Base-by-base conservation (phyloP, 139 green algal species). In the Trebouxia sp. region DNA sequence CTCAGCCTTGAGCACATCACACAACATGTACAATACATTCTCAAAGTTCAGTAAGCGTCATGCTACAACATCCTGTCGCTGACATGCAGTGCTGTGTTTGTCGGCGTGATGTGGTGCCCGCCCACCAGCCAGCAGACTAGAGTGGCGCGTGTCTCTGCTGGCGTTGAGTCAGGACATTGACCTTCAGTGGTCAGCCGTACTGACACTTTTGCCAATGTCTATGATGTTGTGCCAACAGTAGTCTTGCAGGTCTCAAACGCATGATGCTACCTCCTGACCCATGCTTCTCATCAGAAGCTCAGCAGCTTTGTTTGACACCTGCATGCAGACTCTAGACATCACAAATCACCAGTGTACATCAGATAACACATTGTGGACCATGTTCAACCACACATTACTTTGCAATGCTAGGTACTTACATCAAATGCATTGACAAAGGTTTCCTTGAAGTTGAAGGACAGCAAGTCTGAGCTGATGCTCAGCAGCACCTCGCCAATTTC, bases 261-360 rank as follows among this genome's bases (percentile, higher is more conserved):
- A 77, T 26, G n/a, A 56, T 24, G 50, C 50, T 28, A 77, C 69
- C 24, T 77, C 69, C 26, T 37, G 41, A 51, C 69, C 69, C 69
- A 56, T 77, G 26, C 41, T n/a, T 38, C 37, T n/a, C 69, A 56
- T 56, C 26, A 77, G 39, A 17, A 77, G 24, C 26, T 51, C 69
- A 53, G 69, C 69, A 37, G 69, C 69, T 22, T 77, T 77, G 69
- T 77, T 77, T 38, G 41, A 20, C 24, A 77, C 69, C 69, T 77
- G 41, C 42, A 56, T 58, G 22, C 20, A 17, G 22, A 3, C 50
- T 6, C 4, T 58, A 28, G 22, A 2, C 50, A 5, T 2, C 2
- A 58, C 2, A 58, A 17, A 58, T 17, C 50, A 58, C 22, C 2
- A 22, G 50, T 22, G 5, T 58, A 17, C 3, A 58, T 17, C 50